Base-by-base conservation (phyloP, 2,329 filamentous ascomycete genomes). In the Claviceps citrina region DNA sequence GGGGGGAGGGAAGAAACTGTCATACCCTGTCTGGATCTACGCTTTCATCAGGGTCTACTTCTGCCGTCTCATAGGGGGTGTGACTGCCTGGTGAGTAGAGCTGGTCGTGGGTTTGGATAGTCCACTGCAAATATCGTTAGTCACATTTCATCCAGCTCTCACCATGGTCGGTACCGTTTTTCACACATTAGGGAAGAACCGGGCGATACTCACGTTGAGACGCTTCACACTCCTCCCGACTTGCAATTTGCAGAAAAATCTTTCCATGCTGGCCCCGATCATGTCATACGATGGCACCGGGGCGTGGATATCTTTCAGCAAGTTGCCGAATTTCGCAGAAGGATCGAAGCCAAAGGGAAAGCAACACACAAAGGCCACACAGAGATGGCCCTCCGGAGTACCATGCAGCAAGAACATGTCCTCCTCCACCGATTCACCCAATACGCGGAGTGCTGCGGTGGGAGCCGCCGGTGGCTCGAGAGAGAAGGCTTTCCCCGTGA, bases 231-330 rank as follows among this genome's bases (percentile, higher is more conserved):
- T 59, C 50, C 61, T 70, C 0, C 68, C 70, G 1, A 64, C 64
- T 40, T 66, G 58, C 0, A 73, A 38, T 36, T 60, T 62, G 3
- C 50, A 47, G 44, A 75, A 73, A 50, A 68, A 72, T 5, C 62
- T 59, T 51, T 75, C 70, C 68, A 75, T 72, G 43, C 68, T 73
- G 0, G 56, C 49, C 0, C 64, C 68, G 22, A 75, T 72, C 54
- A 67, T 72, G 13, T 70, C 64, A 40, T 72, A 74, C 1, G 59
- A 58, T 0, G 71, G 71, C 28, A 75, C 71, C 0, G 68, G 68
- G 13, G 43, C 52, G 41, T 76, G 71, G 9, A 74, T 67, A 18
- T 69, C 66, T 32, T 52, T 53, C 16, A 75, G 51, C 8, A 62
- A 47, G 45, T 63, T 61, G 2, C 67, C 69, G 22, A 75, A 52